phyloP scores from a whole-genome alignment of 345 rosid species.

The Eucalyptus cladocalyx region DNA sequence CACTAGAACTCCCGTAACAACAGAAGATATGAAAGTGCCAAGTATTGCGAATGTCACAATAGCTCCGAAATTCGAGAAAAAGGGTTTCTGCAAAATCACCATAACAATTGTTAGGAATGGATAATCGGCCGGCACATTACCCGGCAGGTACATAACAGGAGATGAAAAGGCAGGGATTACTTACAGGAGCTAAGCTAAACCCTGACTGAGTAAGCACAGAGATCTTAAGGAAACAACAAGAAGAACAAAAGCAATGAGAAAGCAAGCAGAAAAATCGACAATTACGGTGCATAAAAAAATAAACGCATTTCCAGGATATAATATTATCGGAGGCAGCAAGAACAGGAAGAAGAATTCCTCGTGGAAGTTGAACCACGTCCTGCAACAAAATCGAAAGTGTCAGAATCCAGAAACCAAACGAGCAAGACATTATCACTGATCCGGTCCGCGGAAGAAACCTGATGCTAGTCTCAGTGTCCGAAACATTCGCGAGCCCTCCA shows the following conservation, averaged over 20 bases:
- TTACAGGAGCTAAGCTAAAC: conserved; percentile 84
- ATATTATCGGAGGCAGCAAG: conserved; percentile 91
- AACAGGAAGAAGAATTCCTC: conserved; percentile 96
- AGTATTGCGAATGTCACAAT: conserved; percentile 84
- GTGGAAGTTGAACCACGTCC: conserved; percentile 98
- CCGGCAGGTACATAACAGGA: background rate
- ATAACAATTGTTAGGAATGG: background rate
- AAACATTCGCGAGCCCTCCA: conserved; percentile 87
- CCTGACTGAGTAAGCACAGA: conserved; percentile 74
- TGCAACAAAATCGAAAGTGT: background rate
- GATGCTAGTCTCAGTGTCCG: conserved; percentile 82
- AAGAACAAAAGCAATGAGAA: background rate
- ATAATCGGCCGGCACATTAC: background rate
- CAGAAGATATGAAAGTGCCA: conserved; percentile 79
- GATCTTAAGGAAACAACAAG: conserved; percentile 40
- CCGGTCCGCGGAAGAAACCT: conserved; percentile 21
- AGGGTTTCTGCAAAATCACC: conserved; percentile 69
- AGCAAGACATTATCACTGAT: background rate
- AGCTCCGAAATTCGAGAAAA: conserved; percentile 96
- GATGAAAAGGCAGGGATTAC: conserved; percentile 4
- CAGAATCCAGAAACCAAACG: background rate
- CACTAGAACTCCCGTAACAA: conserved; percentile 89
- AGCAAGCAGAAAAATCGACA: background rate
- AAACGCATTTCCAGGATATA: conserved; percentile 47
- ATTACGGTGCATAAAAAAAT: background rate